Evolutionary conservation across 768 basidiomycete genomes (phyloP), one percentile per base, ranked within the genome.

Genomic region (Suillus fuscotomentosus): DNA sequence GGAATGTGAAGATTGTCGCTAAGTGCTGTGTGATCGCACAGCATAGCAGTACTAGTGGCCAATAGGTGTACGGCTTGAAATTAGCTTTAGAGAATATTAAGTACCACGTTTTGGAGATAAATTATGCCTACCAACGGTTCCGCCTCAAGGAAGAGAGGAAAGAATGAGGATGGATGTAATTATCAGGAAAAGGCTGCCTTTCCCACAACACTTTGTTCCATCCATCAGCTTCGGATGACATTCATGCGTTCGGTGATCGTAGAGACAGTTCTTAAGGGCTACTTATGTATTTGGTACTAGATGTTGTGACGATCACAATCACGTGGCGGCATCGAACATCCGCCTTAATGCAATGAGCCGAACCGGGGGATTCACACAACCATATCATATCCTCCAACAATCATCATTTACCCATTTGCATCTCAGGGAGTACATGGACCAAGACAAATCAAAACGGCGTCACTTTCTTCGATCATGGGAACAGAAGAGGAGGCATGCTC

Each of bases 161-260:
- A 7, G 87, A 82, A 7, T 75, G 79, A 48, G 81, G 78, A 8
- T 92, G 90, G 60, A 97, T 88, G 79, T 94, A 87, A 74, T 96
- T 95, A 77, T 97, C 96, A 38, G 92, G 89, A 72, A 84, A 89
- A 3, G 83, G 78, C 73, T 90, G 90, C 61, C 72, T 78, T 75
- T 86, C 89, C 92, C 92, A 95, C n/a, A 95, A 84, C 45, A 89
- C 83, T 70, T 86, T 88, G 73, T 86, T 85, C 91, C 91, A 94
- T 70, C 70, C 68, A 50, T 61, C 67, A 42, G 54, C 68, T 51
- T 62, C 68, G 48, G 60, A 41, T 45, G 71, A 73, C 77, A 75
- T 74, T 64, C 70, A 74, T 70, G 63, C 45, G 66, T 39, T 45
- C 10, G 20, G 20, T 34, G 53, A 54, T 54, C 53, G 53, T 36